Evolutionary conservation across 2,329 filamentous ascomycete species (phyloP).

Genomic region (Aureobasidium sp.): DNA sequence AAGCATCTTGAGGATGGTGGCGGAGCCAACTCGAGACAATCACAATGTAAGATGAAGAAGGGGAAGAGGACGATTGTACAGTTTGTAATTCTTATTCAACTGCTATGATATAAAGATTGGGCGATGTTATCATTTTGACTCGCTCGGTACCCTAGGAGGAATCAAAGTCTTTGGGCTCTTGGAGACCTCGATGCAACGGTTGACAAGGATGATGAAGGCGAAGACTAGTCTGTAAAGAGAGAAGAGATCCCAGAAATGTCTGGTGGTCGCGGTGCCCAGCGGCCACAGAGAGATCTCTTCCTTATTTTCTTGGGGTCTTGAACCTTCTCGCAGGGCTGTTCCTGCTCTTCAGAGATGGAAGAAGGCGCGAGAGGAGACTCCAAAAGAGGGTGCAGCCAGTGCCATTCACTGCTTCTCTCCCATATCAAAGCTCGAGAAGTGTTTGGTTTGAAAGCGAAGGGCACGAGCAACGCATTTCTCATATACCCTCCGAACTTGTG

Average conservation of each 20-base stretch:
- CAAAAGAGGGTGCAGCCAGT: neutral
- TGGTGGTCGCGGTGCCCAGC: neutral
- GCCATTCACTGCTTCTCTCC: neutral
- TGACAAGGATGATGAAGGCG: slow-evolving; percentile 20
- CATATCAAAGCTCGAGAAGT: neutral
- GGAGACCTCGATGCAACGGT: no score
- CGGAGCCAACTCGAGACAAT: no score
- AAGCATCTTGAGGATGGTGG: no score
- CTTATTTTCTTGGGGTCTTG: slow-evolving; percentile 17
- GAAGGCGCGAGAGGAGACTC: neutral
- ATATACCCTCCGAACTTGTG: neutral
- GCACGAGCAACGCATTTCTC: neutral
- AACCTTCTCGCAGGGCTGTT: neutral
- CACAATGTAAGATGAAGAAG: no score
- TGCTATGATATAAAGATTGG: no score
- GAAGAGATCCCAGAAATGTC: slow-evolving; percentile 21
- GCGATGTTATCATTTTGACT: no score
- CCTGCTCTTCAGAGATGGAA: neutral
- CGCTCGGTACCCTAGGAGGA: no score
- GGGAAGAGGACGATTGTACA: no score
- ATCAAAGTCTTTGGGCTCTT: no score
- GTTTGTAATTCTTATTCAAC: no score
- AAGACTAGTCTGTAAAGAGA: slow-evolving; percentile 26
- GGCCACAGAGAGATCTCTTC: slow-evolving; percentile 17
- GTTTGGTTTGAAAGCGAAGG: neutral